These are phyloP conservation scores for Hymenoscyphus fructigenus DNA, from an alignment of 2,329 filamentous ascomycete genomes.

Conservation along the genomic window DNA sequence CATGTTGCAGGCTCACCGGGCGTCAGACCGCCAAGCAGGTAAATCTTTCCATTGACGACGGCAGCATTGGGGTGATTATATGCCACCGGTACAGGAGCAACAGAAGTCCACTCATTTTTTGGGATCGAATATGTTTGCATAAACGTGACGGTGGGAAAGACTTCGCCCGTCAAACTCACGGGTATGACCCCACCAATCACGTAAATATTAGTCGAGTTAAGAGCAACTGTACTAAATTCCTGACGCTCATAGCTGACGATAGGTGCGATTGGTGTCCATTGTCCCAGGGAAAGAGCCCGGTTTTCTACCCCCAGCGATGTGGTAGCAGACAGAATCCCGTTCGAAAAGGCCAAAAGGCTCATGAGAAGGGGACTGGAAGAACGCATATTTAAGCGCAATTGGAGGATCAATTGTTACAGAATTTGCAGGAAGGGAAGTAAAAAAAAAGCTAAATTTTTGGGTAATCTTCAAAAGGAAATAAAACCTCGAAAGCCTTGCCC, in stretches of 20 bases:
- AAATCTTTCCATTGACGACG: constrained; percentile 39
- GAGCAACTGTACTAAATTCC: constrained; percentile 16
- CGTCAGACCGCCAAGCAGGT: constrained; percentile 41
- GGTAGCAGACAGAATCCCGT: too few species aligned
- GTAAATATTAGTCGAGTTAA: constrained; percentile 12
- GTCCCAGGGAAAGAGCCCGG: background rate
- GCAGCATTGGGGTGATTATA: constrained; percentile 43
- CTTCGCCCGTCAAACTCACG: background rate
- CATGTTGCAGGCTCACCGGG: constrained; percentile 3
- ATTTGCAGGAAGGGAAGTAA: too few species aligned
- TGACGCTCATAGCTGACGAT: constrained; percentile 25
- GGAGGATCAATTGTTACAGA: too few species aligned
- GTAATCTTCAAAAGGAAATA: too few species aligned
- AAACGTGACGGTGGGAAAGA: constrained; percentile 18
- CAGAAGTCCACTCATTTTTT: constrained; percentile 34
- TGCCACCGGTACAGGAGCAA: constrained; percentile 32
- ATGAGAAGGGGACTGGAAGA: too few species aligned
- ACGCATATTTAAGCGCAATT: too few species aligned
- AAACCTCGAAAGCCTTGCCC: too few species aligned
- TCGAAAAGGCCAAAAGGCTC: too few species aligned
- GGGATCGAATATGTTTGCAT: constrained; percentile 38
- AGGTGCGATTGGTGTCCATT: background rate
- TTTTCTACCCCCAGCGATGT: too few species aligned
- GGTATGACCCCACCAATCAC: constrained; percentile 20
- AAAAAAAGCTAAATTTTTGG: too few species aligned